These are phyloP conservation scores for Cadophora sp. DNA, from an alignment of 2,329 filamentous ascomycete species.

Conservation along the genomic window DNA sequence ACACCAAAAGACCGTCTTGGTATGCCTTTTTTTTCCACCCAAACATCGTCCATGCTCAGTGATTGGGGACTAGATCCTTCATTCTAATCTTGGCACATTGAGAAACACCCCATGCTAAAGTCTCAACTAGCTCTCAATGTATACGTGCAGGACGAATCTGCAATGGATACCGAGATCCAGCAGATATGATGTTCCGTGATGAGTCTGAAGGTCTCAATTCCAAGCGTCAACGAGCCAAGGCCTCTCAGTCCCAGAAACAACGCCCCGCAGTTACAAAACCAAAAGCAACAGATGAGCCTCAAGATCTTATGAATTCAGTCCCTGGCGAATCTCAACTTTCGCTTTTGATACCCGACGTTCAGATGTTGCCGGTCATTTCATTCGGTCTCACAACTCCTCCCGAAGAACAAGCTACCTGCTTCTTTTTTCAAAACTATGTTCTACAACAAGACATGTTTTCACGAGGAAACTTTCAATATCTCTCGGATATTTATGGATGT, in stretches of 20 bases:
- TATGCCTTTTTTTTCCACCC: no score
- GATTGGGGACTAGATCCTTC: no score
- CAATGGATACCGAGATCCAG: constrained; percentile 61
- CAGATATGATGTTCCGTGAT: constrained; percentile 64
- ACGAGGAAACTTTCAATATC: constrained; percentile 37
- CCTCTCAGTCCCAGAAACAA: constrained; percentile 17
- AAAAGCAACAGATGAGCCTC: neutral
- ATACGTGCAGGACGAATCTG: constrained; percentile 58
- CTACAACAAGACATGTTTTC: constrained; percentile 25
- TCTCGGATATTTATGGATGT: constrained; percentile 44
- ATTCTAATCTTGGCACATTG: no score
- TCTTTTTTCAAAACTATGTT: constrained; percentile 42
- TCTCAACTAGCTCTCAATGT: constrained; percentile 63
- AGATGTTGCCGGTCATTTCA: constrained; percentile 5
- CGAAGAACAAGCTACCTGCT: constrained; percentile 39
- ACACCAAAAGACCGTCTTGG: constrained; percentile 58
- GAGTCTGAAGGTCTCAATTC: constrained; percentile 50
- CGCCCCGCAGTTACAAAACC: neutral
- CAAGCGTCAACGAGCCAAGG: constrained; percentile 25
- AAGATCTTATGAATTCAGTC: neutral
- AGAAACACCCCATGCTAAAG: no score
- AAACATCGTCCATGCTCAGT: no score
- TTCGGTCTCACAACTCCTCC: constrained; percentile 22
- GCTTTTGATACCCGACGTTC: neutral
- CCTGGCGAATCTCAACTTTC: neutral